phyloP scores from a whole-genome alignment of 75 land plant genomes.

The Picea glauca region DNA sequence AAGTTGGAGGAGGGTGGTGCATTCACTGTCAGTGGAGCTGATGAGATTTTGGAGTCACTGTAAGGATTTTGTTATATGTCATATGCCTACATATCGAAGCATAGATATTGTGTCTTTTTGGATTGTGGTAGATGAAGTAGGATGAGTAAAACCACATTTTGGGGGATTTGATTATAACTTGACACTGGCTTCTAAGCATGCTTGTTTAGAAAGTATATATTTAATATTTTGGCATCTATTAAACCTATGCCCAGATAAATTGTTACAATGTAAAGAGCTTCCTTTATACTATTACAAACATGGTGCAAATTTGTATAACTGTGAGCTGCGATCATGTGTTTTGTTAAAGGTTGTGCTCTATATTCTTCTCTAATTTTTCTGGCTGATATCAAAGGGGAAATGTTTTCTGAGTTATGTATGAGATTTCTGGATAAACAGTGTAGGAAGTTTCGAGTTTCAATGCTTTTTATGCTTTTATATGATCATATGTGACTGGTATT shows the following conservation, averaged over 20 bases:
- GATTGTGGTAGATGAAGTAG: neutral
- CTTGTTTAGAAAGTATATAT: too few relatives aligned
- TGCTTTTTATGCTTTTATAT: neutral
- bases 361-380: neutral
- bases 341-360: neutral
- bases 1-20: conserved; percentile 89
- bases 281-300: neutral
- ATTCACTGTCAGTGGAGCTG: conserved; percentile 73
- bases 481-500: neutral
- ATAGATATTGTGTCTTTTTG: neutral
- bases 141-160: neutral
- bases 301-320: neutral
- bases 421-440: too few relatives aligned
- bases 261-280: neutral
- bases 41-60: conserved; percentile 75
- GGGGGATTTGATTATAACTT: neutral
- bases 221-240: neutral
- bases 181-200: neutral
- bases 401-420: neutral
- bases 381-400: neutral
- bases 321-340: neutral
- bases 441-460: too few relatives aligned
- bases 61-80: conserved; percentile 20
- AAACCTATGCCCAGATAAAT: neutral
- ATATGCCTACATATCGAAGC: neutral